phyloP scores from a whole-genome alignment of 2,329 filamentous ascomycete species.

The Coniella vitis region DNA sequence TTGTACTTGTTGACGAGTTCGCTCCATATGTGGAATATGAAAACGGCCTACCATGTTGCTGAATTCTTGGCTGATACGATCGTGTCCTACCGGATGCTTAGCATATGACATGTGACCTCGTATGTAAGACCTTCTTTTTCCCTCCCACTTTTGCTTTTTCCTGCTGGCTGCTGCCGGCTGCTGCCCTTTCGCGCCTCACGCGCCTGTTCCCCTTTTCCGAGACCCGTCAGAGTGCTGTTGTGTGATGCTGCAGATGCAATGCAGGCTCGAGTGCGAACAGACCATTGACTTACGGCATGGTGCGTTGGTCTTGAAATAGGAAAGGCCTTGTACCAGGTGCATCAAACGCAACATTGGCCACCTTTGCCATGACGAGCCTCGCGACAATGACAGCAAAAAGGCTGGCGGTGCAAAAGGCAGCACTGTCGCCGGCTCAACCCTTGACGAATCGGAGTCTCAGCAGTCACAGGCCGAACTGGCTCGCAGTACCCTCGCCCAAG shows the following conservation, averaged over 20 bases:
- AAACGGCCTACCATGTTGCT: neutral
- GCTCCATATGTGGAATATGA: neutral
- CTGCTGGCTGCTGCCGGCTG: slow-evolving; percentile 13
- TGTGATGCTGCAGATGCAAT: slow-evolving; percentile 18
- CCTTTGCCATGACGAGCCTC: slow-evolving; percentile 94
- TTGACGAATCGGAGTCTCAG: slow-evolving; percentile 54
- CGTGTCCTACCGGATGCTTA: slow-evolving; percentile 37
- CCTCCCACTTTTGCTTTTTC: slow-evolving; percentile 19
- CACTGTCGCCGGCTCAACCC: slow-evolving; percentile 42
- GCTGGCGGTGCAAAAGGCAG: slow-evolving; percentile 50
- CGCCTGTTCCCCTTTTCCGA: slow-evolving; percentile 6
- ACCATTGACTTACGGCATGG: slow-evolving; percentile 25
- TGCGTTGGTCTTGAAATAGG: slow-evolving; percentile 45
- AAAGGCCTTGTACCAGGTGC: slow-evolving; percentile 93
- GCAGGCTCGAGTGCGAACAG: slow-evolving; percentile 25
- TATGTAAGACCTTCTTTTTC: slow-evolving; percentile 46
- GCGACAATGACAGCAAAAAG: slow-evolving; percentile 77
- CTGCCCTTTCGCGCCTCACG: slow-evolving; percentile 16
- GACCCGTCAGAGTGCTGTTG: slow-evolving; percentile 21
- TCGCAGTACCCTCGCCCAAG: slow-evolving; percentile 49
- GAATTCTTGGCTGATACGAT: slow-evolving; percentile 39
- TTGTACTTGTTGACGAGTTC: slow-evolving; percentile 11
- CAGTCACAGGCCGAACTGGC: slow-evolving; percentile 41
- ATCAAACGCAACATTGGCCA: slow-evolving; percentile 98
- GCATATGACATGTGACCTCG: slow-evolving; percentile 91